Evolutionary conservation across 148 eudicot species (phyloP), one percentile per base, ranked within the genome.

Genomic region (Simmondsia chinensis): DNA sequence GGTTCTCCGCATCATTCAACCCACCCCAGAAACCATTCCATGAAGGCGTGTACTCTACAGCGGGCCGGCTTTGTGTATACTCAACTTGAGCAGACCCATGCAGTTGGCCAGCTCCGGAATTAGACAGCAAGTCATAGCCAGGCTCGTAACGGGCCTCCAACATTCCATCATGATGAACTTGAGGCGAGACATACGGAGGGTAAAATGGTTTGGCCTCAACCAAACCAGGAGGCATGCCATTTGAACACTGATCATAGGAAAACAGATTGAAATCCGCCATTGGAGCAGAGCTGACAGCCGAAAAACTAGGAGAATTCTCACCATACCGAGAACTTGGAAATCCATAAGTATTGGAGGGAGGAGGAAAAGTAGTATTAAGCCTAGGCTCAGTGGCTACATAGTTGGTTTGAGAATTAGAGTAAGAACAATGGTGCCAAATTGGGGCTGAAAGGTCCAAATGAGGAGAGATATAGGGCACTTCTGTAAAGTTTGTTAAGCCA

Each of bases 21-120:
- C 75, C 69, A 35, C 61, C 61, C 76, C 69, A 68, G 43, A 32
- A 22, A 43, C 63, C 61, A 44, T 52, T 58, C 89, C 87, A 87
- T 23, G 48, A 56, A 9, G 73, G 60, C 11, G 61, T 47, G 37
- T 60, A 74, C 19, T 66, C 70, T 58, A 65, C 49, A 44, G 57
- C 71, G 24, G 69, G 35, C 43, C 60, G 42, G 27, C 46, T 43
- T 23, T 53, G 63, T n/a, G 52, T 41, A 24, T 60, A 72, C 70
- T 77, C 83, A 70, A 58, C 56, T 57, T 69, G 77, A 56, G 74
- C 31, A 33, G 72, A 15, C 22, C 49, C 72, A 56, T 48, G 55
- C 43, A 46, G 35, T 5, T 48, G 66, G 21, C 43, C 48, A 42
- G 54, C 30, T 16, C 52, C 57, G 17, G 80, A 71, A 46, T 41